phyloP scores from a whole-genome alignment of 495 filamentous ascomycete species.

The Entonaema liquescens region DNA sequence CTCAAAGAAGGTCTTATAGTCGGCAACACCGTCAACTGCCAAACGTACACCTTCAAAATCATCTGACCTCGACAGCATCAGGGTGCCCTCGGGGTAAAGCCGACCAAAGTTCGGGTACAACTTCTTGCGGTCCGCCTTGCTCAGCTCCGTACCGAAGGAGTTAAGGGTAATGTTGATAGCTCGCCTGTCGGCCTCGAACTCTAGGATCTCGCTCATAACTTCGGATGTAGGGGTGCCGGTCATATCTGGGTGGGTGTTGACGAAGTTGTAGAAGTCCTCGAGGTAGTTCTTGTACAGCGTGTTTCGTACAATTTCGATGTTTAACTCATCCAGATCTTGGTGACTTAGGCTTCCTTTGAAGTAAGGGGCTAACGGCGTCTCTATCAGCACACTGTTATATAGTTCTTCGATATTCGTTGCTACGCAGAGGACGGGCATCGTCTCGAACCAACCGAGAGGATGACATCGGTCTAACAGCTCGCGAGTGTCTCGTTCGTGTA shows the following conservation, averaged over 20 bases:
- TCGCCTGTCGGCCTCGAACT: slow-evolving; percentile 95
- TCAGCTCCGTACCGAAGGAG: slow-evolving; percentile 97
- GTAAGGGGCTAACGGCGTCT: slow-evolving; percentile 94
- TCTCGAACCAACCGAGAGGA: slow-evolving; percentile 98
- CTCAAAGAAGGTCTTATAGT: slow-evolving; percentile 96
- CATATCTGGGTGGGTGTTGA: slow-evolving; percentile 85
- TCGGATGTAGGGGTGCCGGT: slow-evolving; percentile 88
- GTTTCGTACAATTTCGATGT: slow-evolving; percentile 99
- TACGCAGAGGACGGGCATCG: slow-evolving; percentile 96
- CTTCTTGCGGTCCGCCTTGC: slow-evolving; percentile 93
- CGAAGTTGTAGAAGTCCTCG: slow-evolving; percentile 94
- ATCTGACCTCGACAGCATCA: slow-evolving; percentile 95
- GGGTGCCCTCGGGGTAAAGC: slow-evolving; percentile 91
- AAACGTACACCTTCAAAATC: slow-evolving; percentile 92
- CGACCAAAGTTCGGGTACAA: slow-evolving; percentile 91
- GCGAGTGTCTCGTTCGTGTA: slow-evolving; percentile 96
- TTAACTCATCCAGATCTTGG: slow-evolving; percentile 96
- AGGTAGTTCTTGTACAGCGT: slow-evolving; percentile 99
- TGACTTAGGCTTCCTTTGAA: slow-evolving; percentile 96
- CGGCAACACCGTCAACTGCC: slow-evolving; percentile 87
- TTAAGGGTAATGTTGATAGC: slow-evolving; percentile 99
- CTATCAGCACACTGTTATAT: slow-evolving; percentile 96
- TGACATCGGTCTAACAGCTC: slow-evolving; percentile 97
- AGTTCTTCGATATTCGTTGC: slow-evolving; percentile 98
- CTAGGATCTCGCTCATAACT: slow-evolving; percentile 92